Percentiles rank a stretch among this genome's conserved stretches.
Conservation (phyloP, 2,329 filamentous ascomycete genomes). For the Pleurostoma richardsiae region DNA sequence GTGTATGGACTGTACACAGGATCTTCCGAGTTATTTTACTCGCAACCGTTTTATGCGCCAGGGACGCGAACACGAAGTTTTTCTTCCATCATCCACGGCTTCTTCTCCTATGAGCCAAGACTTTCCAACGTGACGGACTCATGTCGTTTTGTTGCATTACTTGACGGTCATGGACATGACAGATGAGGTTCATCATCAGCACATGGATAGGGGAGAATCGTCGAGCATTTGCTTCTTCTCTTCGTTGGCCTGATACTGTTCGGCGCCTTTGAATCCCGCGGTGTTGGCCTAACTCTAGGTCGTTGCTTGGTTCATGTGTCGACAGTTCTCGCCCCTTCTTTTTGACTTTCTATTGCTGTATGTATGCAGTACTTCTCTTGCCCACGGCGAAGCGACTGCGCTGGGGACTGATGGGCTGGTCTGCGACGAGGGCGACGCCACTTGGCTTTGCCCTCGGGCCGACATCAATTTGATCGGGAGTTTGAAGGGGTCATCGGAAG, state of each 20-base stretch:
- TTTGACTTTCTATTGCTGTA: too few species aligned
- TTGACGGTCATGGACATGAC: slow-evolving; percentile 2
- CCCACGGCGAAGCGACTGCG: too few species aligned
- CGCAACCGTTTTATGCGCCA: background rate
- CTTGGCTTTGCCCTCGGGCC: too few species aligned
- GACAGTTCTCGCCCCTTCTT: too few species aligned
- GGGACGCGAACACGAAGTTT: background rate
- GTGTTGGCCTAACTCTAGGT: too few species aligned
- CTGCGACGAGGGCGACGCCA: too few species aligned
- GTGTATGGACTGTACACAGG: slow-evolving; percentile 1
- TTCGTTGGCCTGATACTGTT: background rate
- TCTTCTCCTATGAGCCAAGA: slow-evolving; percentile 1
- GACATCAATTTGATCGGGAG: too few species aligned
- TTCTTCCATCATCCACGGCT: slow-evolving; percentile 1
- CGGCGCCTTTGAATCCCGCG: too few species aligned
- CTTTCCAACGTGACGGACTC: background rate
- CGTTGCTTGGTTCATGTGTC: too few species aligned
- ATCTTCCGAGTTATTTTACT: background rate
- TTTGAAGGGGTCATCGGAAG: too few species aligned
- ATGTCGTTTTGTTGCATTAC: slow-evolving; percentile 1
- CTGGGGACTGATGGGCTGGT: too few species aligned
- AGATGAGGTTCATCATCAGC: slow-evolving; percentile 1
- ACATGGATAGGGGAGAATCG: background rate
- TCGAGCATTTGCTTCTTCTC: background rate
- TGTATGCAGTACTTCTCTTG: too few species aligned